Base-by-base conservation (phyloP, 2,329 filamentous ascomycete species). In the Curvularia eragrostidis region DNA sequence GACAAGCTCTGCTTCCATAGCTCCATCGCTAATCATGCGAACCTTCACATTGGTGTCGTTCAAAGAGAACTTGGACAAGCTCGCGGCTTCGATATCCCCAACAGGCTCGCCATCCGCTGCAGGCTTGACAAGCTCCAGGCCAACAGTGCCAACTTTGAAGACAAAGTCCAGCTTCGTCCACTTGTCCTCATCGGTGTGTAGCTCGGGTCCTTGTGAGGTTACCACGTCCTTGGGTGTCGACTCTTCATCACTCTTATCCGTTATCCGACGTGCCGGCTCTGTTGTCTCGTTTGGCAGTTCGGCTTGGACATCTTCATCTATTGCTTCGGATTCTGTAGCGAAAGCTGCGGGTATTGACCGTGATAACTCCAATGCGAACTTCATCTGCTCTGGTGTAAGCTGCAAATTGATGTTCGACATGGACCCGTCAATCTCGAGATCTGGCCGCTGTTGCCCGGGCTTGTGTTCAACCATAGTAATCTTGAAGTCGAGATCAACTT, bases 131-230 rank as follows among this genome's bases (percentile, higher is more conserved):
- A 99, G 81, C 74, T 99, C 95, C 42, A 99, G 79, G 1, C 93
- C 93, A 63, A 99, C 88, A 2, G 91, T 94, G 58, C 91, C 89
- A 52, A 96, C 89, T 62, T 91, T 89, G 81, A 99, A 99, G 18
- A 94, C 86, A 44, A 99, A 84, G 71, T 99, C 95, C 55, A 99
- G 84, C 70, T 94, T 96, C 0, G 93, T 96, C 94, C 94, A 99
- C 2, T 87, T 89, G 59, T 91, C 86, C 1, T 86, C 81, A 53
- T 85, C 82, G 0, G 85, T 83, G 6, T 87, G 86, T 7, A 95
- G 82, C 73, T 96, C 92, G 1, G 92, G 91, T 10, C 68, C 67
- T 60, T 78, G 75, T 15, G 67, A 73, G 6, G 83, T 72, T 72
- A 83, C 55, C 76, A 85, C 63, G 80, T 81, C 72, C 81, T 80